Evolutionary conservation across 495 filamentous ascomycete genomes (phyloP), one percentile per base, ranked within the genome.

Genomic region (Talaromyces trachyspermus): DNA sequence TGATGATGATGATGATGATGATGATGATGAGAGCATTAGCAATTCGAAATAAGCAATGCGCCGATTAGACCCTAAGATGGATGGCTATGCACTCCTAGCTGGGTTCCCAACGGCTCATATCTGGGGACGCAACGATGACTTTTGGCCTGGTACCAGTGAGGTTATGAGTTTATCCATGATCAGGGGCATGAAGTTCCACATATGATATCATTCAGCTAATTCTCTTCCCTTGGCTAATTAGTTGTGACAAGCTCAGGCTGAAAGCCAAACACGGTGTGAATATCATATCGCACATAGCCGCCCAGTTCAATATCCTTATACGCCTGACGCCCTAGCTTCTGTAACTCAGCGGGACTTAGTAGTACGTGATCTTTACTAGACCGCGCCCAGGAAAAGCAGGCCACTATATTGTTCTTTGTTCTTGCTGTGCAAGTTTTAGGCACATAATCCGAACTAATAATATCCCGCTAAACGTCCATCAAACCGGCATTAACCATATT

Each of bases 31-130:
- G n/a, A n/a, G n/a, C n/a, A n/a, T n/a, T n/a, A n/a, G n/a, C n/a
- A n/a, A n/a, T n/a, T n/a, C n/a, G n/a, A n/a, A n/a, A n/a, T n/a
- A n/a, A n/a, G n/a, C n/a, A n/a, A n/a, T n/a, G n/a, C n/a, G n/a
- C n/a, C n/a, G n/a, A n/a, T n/a, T n/a, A n/a, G n/a, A n/a, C n/a
- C n/a, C n/a, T n/a, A n/a, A n/a, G n/a, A n/a, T n/a, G n/a, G n/a
- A n/a, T n/a, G n/a, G n/a, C n/a, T n/a, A n/a, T n/a, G n/a, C 15
- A 15, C 49, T 36, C 7, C 14, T 51, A 15, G 43, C 53, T 10
- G 26, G 29, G 2, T 46, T 62, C 4, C 54, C 59, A n/a, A 60
- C 57, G 2, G 53, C 55, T 1, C 50, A 60, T 40, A 53, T 63
- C 12, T 57, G 57, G 60, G 57, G 57, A 10, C 19, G 26, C 4